phyloP scores from a whole-genome alignment of 306 rosid species.

The Pyrus communis region DNA sequence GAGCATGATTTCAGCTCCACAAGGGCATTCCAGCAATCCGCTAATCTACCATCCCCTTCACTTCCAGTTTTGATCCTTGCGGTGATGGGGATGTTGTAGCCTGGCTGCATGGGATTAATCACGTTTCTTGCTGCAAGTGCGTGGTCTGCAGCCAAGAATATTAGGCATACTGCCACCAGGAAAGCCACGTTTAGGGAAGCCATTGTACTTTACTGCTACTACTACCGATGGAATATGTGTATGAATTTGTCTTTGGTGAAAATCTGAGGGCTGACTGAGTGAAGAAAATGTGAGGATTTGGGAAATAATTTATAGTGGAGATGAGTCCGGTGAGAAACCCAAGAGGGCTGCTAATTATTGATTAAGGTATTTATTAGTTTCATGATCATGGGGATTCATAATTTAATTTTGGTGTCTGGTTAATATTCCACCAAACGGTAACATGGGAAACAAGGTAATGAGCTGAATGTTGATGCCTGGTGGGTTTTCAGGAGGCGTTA shows the following conservation, averaged over 20 bases:
- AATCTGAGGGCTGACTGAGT: neutral
- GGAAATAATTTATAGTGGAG: neutral
- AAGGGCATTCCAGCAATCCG: constrained; percentile 24
- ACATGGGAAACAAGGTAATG: neutral
- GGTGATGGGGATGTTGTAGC: neutral
- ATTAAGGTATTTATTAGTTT: neutral
- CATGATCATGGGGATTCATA: neutral
- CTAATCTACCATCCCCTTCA: neutral
- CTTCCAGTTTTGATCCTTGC: neutral
- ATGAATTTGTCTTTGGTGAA: neutral
- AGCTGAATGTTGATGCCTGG: neutral
- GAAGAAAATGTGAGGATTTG: neutral
- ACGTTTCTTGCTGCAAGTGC: constrained; percentile 16
- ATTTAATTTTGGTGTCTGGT: neutral
- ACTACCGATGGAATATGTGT: neutral
- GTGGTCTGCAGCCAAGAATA: neutral
- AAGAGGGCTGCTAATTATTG: neutral
- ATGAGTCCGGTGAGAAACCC: neutral
- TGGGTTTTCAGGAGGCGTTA: neutral
- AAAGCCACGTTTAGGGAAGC: neutral
- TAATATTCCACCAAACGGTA: neutral
- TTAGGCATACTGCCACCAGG: neutral
- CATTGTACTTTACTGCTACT: neutral
- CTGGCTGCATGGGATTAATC: too few relatives aligned
- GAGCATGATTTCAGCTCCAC: constrained; percentile 29